phyloP scores from a whole-genome alignment of 192 early-diverging fungal genomes.

The Kappamyces sp. region DNA sequence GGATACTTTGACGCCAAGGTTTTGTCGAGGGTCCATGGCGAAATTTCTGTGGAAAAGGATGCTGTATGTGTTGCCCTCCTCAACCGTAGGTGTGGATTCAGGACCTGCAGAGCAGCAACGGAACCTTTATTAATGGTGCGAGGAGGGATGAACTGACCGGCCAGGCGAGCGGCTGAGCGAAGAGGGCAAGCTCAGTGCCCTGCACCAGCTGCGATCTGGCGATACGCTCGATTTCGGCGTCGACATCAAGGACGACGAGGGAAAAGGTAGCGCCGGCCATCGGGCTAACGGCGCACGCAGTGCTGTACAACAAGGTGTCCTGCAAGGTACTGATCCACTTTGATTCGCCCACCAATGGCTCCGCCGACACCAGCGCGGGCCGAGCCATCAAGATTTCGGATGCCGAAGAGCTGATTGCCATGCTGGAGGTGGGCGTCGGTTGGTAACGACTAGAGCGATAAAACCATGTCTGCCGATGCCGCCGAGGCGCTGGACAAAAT shows the following conservation, averaged over 20 bases:
- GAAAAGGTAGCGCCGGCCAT: slow-evolving; percentile 33
- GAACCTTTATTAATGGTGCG: slow-evolving; percentile 70
- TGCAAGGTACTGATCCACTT: slow-evolving; percentile 23
- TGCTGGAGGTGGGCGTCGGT: neutral
- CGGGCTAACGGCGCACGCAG: slow-evolving; percentile 3
- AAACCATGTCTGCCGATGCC: slow-evolving; percentile 7
- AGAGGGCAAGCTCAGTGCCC: slow-evolving; percentile 55
- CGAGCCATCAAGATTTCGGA: neutral
- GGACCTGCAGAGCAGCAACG: slow-evolving; percentile 74
- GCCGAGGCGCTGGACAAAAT: slow-evolving; percentile 7
- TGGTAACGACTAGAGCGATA: slow-evolving; percentile 1
- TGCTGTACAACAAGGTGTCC: slow-evolving; percentile 43
- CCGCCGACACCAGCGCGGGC: slow-evolving; percentile 8
- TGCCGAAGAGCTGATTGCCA: slow-evolving; percentile 4
- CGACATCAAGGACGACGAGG: slow-evolving; percentile 72
- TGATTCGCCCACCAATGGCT: slow-evolving; percentile 11
- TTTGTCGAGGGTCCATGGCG: slow-evolving; percentile 67
- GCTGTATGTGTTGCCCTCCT: slow-evolving; percentile 37
- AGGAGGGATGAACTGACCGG: slow-evolving; percentile 1
- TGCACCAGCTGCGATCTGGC: slow-evolving; percentile 51
- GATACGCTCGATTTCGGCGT: slow-evolving; percentile 74
- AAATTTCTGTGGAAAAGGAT: slow-evolving; percentile 59
- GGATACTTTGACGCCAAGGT: slow-evolving; percentile 84
- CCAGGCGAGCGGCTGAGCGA: slow-evolving; percentile 46
- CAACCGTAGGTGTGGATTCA: slow-evolving; percentile 55